phyloP scores from a whole-genome alignment of 805 yeast genomes.

The Maudiozyma turicensis region DNA sequence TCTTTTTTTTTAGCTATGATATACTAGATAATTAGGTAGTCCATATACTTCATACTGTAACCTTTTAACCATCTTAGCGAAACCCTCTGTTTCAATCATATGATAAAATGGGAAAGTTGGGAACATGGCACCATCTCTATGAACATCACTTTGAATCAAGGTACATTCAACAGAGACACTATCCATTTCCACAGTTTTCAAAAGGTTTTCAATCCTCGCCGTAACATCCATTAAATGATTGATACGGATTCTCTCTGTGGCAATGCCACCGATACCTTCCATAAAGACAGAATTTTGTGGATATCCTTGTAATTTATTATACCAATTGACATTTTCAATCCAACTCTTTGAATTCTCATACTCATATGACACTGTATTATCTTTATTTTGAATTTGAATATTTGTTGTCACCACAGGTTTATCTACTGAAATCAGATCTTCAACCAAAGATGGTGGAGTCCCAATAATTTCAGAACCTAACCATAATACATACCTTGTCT shows the following conservation, averaged over 20 bases:
- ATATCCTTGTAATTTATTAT: conserved; percentile 54
- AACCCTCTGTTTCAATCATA: conserved; percentile 90
- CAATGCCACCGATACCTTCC: conserved; percentile 82
- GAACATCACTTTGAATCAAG: conserved; percentile 87
- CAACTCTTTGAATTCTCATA: conserved; percentile 72
- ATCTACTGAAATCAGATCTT: conserved; percentile 71
- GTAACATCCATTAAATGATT: conserved; percentile 47
- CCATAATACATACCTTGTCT: conserved; percentile 92
- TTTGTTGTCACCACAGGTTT: conserved; percentile 82
- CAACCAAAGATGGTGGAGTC: conserved; percentile 70
- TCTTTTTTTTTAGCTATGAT: conserved; percentile 12
- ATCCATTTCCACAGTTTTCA: conserved; percentile 69
- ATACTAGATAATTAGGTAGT: conserved; percentile 83
- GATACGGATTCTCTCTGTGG: conserved; percentile 86
- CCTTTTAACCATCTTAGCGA: conserved; percentile 87
- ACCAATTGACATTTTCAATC: conserved; percentile 72
- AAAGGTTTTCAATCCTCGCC: conserved; percentile 48
- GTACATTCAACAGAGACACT: conserved; percentile 96
- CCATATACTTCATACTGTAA: conserved; percentile 82
- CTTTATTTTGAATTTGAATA: conserved; percentile 56
- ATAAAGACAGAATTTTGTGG: conserved; percentile 78
- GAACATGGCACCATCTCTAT: conserved; percentile 96
- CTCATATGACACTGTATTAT: conserved; percentile 55
- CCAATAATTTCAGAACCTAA: conserved; percentile 83
- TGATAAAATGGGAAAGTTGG: conserved; percentile 95